Evolutionary conservation across 1,284 basidiomycete species (phyloP), one percentile per base, ranked within the genome.

Genomic region (Tremellales sp.): DNA sequence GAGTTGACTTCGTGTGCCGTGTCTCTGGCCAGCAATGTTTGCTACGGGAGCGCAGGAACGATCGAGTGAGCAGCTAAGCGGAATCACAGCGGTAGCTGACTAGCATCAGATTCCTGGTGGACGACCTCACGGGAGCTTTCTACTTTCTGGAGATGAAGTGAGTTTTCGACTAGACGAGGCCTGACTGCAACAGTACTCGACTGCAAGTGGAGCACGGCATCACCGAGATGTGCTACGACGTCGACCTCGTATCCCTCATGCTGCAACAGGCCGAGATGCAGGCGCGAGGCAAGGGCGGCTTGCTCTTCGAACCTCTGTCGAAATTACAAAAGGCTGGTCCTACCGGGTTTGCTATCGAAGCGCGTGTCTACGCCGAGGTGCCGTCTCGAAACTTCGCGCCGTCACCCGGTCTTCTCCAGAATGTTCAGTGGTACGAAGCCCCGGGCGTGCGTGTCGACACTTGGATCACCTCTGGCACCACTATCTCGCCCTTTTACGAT

Each of bases 91-190:
- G 24, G 47, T 35, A 28, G 27, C 18, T 31, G 31, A n/a, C n/a
- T n/a, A n/a, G 22, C 29, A 3, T 8, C 31, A 61, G 60, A 27
- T 63, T 61, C 34, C 38, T 63, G 14, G 59, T 63, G 4, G 61
- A 63, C 31, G 59, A 59, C 43, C 27, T 36, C 34, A 57, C 58
- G 10, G 59, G 54, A 0, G 63, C 74, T 7, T 85, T 83, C 66
- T 85, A 78, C 72, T 87, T 86, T 58, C 74, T 87, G 16, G 85
- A 87, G 64, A 81, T 86, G 78, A 86, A 87, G 69, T 79, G 77
- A 53, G 44, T 68, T 1, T 19, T 31, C 13, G 24, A 10, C 14
- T 19, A 43, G n/a, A 22, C 10, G 5, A 4, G 16, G 0, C 21
- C 43, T 43, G 35, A 39, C 39, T 13, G 19, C 13, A 5, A 13